These are phyloP conservation scores for Cladosporium sp. DNA, from an alignment of 2,329 filamentous ascomycete genomes.

Conservation along the genomic window DNA sequence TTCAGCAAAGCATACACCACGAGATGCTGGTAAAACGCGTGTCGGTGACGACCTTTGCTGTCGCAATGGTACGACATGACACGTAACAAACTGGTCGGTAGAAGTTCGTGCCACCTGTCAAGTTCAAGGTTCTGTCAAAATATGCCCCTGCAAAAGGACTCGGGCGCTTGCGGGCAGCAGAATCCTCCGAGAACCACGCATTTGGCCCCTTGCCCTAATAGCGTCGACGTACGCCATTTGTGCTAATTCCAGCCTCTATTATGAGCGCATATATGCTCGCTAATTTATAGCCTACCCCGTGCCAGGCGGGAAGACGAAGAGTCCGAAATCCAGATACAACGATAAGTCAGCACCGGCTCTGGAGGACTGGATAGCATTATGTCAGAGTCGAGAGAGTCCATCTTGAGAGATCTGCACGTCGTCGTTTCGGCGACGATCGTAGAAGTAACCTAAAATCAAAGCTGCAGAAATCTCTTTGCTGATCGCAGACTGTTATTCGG, in stretches of 20 bases:
- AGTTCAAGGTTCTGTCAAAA: not conserved
- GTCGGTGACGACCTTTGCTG: not conserved
- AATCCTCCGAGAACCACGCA: not conserved
- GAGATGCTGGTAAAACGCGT: not conserved
- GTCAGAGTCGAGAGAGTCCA: not conserved
- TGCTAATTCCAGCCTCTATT: not conserved
- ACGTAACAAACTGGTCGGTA: not conserved
- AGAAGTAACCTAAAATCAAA: not conserved
- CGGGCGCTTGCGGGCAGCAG: not conserved
- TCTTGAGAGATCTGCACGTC: not conserved
- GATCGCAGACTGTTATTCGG: not conserved
- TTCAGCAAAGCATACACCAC: not conserved
- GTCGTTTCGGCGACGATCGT: not conserved
- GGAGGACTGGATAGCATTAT: not conserved
- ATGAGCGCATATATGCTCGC: slow-evolving; percentile 4
- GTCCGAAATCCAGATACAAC: not conserved
- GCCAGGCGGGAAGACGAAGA: not conserved
- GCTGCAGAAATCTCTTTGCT: not conserved
- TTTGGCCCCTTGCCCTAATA: not conserved
- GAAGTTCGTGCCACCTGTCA: slow-evolving; percentile 1
- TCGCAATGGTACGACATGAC: not conserved
- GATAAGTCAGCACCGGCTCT: not conserved
- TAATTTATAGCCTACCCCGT: not conserved
- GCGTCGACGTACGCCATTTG: not conserved
- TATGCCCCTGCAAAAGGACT: not conserved